These are phyloP conservation scores for Quercus ilex DNA, from an alignment of 306 rosid species.

Conservation along the genomic window DNA sequence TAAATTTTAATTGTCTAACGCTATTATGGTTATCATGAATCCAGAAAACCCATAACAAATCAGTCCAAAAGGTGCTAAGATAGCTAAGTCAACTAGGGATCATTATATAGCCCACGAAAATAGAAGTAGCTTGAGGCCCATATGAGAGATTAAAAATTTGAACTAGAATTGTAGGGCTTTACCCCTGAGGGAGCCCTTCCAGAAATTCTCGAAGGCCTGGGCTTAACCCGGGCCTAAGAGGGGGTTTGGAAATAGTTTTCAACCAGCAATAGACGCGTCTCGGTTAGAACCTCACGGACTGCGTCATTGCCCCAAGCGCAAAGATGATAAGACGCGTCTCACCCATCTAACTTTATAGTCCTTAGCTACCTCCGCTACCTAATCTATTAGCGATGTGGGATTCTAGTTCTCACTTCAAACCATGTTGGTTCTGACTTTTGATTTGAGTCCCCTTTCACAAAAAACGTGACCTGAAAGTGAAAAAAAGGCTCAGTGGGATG, in stretches of 20 bases:
- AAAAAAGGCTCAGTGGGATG: neutral
- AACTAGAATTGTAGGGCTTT: neutral
- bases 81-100: too few relatives aligned
- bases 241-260: neutral
- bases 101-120: accelerated
- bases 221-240: neutral
- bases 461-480: neutral
- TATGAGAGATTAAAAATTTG: accelerated
- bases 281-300: too few relatives aligned
- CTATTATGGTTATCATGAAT: too few relatives aligned
- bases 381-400: neutral
- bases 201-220: neutral
- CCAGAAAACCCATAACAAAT: too few relatives aligned
- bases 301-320: too few relatives aligned
- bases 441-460: neutral
- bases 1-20: too few relatives aligned
- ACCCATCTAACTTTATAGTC: neutral
- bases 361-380: neutral
- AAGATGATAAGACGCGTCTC: accelerated
- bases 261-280: too few relatives aligned
- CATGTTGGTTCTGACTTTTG: too few relatives aligned
- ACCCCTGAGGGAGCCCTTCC: neutral
- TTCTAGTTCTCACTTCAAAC: neutral
- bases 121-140: accelerated
- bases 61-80: too few relatives aligned